phyloP scores from a whole-genome alignment of 345 rosid species.

The Arabis hirsuta region DNA sequence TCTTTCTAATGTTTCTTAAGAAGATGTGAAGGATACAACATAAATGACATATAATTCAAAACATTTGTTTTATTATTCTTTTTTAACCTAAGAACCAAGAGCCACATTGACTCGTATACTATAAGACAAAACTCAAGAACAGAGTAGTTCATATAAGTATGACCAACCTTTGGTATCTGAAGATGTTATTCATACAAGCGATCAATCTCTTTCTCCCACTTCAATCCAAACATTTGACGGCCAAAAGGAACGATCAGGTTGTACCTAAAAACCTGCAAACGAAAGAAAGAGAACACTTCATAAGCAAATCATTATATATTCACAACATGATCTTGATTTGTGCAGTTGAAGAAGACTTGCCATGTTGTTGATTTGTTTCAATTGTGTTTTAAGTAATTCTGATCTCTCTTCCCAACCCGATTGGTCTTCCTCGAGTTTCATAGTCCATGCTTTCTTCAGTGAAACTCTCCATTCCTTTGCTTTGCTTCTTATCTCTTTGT shows the following conservation, averaged over 20 bases:
- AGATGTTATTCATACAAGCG: conserved; percentile 54
- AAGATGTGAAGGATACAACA: conserved; percentile 25
- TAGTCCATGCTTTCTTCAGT: conserved; percentile 78
- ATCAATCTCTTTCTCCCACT: conserved; percentile 87
- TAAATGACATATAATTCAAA: background rate
- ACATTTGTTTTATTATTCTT: conserved; percentile 22
- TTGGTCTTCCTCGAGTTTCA: conserved; percentile 53
- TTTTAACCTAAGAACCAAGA: conserved; percentile 15
- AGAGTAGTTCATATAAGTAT: conserved; percentile 20
- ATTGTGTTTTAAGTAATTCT: conserved; percentile 52
- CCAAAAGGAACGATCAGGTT: conserved; percentile 88
- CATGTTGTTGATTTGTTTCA: conserved; percentile 77
- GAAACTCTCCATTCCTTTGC: conserved; percentile 68
- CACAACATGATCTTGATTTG: conserved; percentile 1
- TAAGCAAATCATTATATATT: background rate
- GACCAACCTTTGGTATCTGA: conserved; percentile 30
- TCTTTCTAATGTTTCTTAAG: conserved; percentile 5
- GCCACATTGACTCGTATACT: conserved; percentile 33
- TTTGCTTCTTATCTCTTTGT: conserved; percentile 71
- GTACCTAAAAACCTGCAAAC: conserved; percentile 72
- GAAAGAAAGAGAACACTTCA: conserved; percentile 5
- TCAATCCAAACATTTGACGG: conserved; percentile 84
- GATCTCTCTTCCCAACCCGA: conserved; percentile 58
- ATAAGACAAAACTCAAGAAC: conserved; percentile 29
- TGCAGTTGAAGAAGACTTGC: conserved; percentile 40